Conservation (phyloP, 108 stramenopile genomes). For the Nitzschia putrida region DNA sequence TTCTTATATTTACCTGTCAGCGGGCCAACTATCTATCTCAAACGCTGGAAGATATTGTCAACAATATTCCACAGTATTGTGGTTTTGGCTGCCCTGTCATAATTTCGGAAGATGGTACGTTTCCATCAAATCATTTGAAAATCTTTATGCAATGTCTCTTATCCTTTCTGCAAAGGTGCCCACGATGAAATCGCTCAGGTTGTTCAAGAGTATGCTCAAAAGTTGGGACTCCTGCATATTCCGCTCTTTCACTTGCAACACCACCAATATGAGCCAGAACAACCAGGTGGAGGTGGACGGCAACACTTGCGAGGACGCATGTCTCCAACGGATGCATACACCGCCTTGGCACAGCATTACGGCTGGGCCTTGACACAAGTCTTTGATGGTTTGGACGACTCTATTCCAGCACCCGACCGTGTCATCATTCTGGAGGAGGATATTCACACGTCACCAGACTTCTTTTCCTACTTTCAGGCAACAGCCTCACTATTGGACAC, state of each 20-base stretch:
- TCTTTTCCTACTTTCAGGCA: slow-evolving; percentile 86
- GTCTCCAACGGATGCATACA: slow-evolving; percentile 56
- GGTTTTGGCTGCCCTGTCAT: slow-evolving; percentile 67
- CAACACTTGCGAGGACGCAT: background rate
- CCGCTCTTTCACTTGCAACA: slow-evolving; percentile 66
- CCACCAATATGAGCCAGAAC: slow-evolving; percentile 12
- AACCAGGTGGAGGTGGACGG: slow-evolving; percentile 1
- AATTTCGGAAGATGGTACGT: slow-evolving; percentile 82
- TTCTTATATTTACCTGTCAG: slow-evolving; percentile 80
- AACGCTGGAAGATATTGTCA: slow-evolving; percentile 60
- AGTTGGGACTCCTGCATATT: slow-evolving; percentile 51
- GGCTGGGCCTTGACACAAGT: slow-evolving; percentile 79
- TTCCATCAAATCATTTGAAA: background rate
- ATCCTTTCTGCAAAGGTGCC: background rate
- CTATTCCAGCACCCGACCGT: slow-evolving; percentile 43
- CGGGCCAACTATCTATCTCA: slow-evolving; percentile 73
- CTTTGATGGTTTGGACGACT: slow-evolving; percentile 49
- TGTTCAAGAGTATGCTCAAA: slow-evolving; percentile 42
- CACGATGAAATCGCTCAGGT: slow-evolving; percentile 45
- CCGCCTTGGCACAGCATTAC: slow-evolving; percentile 71
- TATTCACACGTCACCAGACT: slow-evolving; percentile 87
- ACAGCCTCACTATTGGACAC: slow-evolving; percentile 78
- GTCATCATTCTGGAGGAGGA: slow-evolving; percentile 92
- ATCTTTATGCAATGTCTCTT: background rate
- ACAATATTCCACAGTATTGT: slow-evolving; percentile 55